A percentile compares a stretch with the other conserved stretches of the same genome.
phyloP scores from a whole-genome alignment of 1,284 basidiomycete species.

The Abortiporus biennis region DNA sequence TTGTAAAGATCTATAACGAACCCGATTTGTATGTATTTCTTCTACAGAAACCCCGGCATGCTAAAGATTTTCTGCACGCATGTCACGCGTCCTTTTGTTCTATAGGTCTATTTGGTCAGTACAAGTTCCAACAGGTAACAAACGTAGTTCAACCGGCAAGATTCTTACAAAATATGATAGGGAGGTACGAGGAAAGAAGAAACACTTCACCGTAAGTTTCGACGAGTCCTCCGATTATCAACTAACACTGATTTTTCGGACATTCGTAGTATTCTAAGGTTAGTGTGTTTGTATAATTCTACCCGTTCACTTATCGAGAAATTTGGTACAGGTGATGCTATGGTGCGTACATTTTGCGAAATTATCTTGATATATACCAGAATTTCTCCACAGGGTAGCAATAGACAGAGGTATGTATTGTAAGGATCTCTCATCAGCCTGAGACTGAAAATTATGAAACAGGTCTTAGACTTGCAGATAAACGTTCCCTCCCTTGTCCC shows the following conservation, averaged over 20 bases:
- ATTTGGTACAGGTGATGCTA: conserved; percentile 64
- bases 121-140: conserved; percentile 4
- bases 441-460: neutral
- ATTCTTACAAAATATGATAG: conserved; percentile 28
- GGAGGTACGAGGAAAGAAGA: conserved; percentile 80
- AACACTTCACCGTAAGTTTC: conserved; percentile 71
- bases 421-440: too few relatives aligned
- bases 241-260: conserved; percentile 3
- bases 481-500: conserved; percentile 77
- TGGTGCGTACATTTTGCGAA: conserved; percentile 43
- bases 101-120: conserved; percentile 68
- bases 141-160: neutral
- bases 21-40: conserved; percentile 64
- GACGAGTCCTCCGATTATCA: neutral
- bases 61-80: conserved; percentile 12
- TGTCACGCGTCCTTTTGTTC: too few relatives aligned
- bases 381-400: conserved; percentile 61
- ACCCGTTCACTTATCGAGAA: conserved; percentile 1
- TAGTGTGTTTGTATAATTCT: conserved; percentile 14
- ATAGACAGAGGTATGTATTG: conserved; percentile 70
- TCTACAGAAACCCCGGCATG: conserved; percentile 12
- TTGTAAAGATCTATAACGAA: conserved; percentile 56
- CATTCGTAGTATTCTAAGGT: conserved; percentile 74
- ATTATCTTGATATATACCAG: conserved; percentile 3
- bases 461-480: conserved; percentile 86